A percentile compares a stretch with the other conserved stretches of the same genome.
Evolutionary conservation across 2,329 filamentous ascomycete species (phyloP).

Genomic region (Ustulina deusta): DNA sequence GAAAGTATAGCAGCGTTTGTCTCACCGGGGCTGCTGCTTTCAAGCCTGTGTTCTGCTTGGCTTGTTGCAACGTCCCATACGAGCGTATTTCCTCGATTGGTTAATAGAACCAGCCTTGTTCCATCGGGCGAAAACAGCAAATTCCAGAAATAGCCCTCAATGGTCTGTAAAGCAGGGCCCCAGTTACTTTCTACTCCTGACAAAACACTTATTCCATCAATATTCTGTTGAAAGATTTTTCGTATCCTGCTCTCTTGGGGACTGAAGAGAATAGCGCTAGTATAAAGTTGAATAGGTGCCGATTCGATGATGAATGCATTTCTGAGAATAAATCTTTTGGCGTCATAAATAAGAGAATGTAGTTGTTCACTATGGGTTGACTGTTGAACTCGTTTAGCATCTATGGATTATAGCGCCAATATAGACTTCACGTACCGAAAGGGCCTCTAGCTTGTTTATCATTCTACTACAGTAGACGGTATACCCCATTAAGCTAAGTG

Average conservation of each 20-base stretch:
- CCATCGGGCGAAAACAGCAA: neutral
- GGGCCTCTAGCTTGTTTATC: neutral
- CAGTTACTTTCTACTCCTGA: neutral
- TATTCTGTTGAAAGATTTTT: neutral
- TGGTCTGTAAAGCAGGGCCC: neutral
- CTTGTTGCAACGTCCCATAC: neutral
- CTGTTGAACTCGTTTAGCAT: neutral
- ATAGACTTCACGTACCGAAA: slow-evolving; percentile 11
- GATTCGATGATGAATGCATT: neutral
- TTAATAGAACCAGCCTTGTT: neutral
- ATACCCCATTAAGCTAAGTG: neutral
- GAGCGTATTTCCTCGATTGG: too few relatives aligned
- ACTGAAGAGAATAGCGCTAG: slow-evolving; percentile 1
- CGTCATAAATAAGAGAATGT: neutral
- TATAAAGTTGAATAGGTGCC: neutral
- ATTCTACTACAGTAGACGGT: neutral
- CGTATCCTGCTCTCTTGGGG: neutral
- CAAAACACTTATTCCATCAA: neutral
- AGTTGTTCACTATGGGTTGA: neutral
- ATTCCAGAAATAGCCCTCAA: neutral
- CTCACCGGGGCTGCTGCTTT: neutral
- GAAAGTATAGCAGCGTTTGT: neutral
- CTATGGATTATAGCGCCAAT: neutral
- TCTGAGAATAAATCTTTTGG: neutral
- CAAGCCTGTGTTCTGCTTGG: neutral